A percentile compares a stretch with the other conserved stretches of the same genome.
These are phyloP conservation scores for Ogataea zsoltii DNA, from an alignment of 805 yeast genomes.

Conservation along the genomic window DNA sequence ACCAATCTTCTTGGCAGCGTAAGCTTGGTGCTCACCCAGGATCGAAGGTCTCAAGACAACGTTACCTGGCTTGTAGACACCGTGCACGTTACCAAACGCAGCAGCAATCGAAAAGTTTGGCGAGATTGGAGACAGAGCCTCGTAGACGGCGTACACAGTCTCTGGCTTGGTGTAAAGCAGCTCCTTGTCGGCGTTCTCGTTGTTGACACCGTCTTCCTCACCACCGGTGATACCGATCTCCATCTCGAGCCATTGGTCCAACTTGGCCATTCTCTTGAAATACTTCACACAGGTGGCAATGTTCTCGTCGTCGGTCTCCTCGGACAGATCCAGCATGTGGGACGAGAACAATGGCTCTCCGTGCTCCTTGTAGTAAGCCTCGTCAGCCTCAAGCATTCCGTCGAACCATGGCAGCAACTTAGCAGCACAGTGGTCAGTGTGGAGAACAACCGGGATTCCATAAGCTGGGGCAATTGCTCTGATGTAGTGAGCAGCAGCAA, in stretches of 20 bases:
- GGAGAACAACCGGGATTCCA: constrained; percentile 95
- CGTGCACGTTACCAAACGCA: constrained; percentile 99
- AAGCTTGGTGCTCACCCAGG: constrained; percentile 93
- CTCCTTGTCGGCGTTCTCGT: constrained; percentile 87
- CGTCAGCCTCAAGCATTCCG: constrained; percentile 96
- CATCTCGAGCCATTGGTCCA: constrained; percentile 99
- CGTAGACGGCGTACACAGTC: constrained; percentile 88
- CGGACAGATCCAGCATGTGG: constrained; percentile 97
- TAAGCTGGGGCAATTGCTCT: constrained; percentile 95
- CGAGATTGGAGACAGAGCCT: constrained; percentile 86
- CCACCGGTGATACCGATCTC: constrained; percentile 99
- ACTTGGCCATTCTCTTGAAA: constrained; percentile 90
- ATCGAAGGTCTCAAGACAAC: constrained; percentile 90
- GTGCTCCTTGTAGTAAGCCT: constrained; percentile 79
- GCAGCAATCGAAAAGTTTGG: constrained; percentile 99
- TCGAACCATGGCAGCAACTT: constrained; percentile 98
- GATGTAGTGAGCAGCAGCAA: constrained; percentile 98
- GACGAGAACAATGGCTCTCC: constrained; percentile 98
- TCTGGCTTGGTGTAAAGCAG: constrained; percentile 92
- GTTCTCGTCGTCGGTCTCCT: constrained; percentile 95
- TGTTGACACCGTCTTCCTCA: constrained; percentile 99
- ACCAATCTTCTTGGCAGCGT: constrained; percentile 70
- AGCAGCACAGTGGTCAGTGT: constrained; percentile 99
- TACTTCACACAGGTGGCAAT: constrained; percentile 91
- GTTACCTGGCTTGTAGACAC: constrained; percentile 99